A percentile compares a stretch with the other conserved stretches of the same genome.
Conservation (phyloP, 495 filamentous ascomycete species). For the Penicillium flavigenum region DNA sequence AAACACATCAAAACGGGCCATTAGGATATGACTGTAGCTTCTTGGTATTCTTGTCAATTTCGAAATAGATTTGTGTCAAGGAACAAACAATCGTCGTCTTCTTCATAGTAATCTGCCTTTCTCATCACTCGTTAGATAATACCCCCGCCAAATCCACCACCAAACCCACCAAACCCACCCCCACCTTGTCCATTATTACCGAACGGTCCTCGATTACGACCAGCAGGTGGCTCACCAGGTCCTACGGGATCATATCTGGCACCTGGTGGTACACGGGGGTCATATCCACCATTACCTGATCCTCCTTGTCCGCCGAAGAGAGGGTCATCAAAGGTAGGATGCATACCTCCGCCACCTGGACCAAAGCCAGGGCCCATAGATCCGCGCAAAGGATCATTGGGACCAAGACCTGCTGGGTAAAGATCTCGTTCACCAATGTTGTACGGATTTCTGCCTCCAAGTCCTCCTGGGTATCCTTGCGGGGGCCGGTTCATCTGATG, state of each 20-base stretch:
- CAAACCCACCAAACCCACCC: constrained; percentile 60
- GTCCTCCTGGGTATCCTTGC: constrained; percentile 46
- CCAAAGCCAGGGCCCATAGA: constrained; percentile 56
- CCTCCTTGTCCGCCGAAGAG: constrained; percentile 65
- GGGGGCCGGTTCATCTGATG: constrained; percentile 75
- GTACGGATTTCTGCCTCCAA: constrained; percentile 55
- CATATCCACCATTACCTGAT: constrained; percentile 40
- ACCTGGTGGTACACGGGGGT: constrained; percentile 54
- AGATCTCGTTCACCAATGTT: constrained; percentile 81
- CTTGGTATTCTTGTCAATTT: not conserved
- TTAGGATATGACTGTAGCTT: not conserved
- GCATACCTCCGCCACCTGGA: constrained; percentile 74
- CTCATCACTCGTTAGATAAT: constrained; percentile 55
- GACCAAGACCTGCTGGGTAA: constrained; percentile 83
- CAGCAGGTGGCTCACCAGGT: constrained; percentile 62
- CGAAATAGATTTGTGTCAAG: not conserved
- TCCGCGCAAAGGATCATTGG: constrained; percentile 74
- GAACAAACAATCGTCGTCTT: not conserved
- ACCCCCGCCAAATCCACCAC: constrained; percentile 63
- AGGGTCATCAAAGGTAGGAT: constrained; percentile 92
- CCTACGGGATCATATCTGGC: constrained; percentile 79
- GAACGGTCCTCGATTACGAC: constrained; percentile 45
- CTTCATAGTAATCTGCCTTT: not conserved
- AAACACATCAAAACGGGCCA: not conserved
- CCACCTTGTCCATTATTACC: constrained; percentile 35